Percentiles rank a stretch among this genome's conserved stretches.
Conservation (phyloP, 2,329 filamentous ascomycete genomes). For the Furcasterigmium furcatum region DNA sequence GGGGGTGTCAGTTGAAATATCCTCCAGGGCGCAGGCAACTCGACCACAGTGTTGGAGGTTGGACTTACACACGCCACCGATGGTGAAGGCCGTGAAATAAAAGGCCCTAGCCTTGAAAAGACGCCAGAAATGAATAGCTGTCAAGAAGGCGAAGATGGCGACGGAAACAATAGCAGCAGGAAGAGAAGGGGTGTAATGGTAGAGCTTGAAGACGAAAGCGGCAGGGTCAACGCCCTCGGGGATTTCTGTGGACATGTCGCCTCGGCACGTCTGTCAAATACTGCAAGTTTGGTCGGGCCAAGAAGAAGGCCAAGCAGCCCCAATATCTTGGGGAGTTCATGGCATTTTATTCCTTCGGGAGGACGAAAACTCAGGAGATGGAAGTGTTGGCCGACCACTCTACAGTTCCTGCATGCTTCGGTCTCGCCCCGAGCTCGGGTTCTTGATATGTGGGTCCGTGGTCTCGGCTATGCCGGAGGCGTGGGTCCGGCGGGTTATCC, state of each 20-base stretch:
- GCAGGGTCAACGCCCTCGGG: not conserved
- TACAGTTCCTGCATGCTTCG: not conserved
- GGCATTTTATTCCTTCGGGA: not conserved
- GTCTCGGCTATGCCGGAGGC: not conserved
- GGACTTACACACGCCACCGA: constrained; percentile 12
- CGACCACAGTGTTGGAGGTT: not conserved
- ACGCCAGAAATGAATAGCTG: constrained; percentile 6
- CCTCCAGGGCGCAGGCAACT: no score
- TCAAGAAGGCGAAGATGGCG: constrained; percentile 7
- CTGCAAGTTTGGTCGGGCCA: not conserved
- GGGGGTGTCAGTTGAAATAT: no score
- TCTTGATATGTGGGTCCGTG: not conserved
- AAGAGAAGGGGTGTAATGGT: constrained; percentile 12
- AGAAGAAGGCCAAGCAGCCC: not conserved
- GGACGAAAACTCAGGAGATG: not conserved
- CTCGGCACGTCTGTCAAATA: no score
- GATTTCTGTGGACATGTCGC: not conserved
- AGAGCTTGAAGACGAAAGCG: constrained; percentile 11
- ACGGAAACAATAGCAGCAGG: constrained; percentile 7
- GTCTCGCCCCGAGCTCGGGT: not conserved
- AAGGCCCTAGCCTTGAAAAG: constrained; percentile 6
- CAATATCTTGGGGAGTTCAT: not conserved
- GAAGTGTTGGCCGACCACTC: not conserved
- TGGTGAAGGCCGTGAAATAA: constrained; percentile 11
- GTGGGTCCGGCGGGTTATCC: not conserved